Percentiles rank a stretch among this genome's conserved stretches.
phyloP scores from a whole-genome alignment of 2,329 filamentous ascomycete species.

The Raffaelea arxii region DNA sequence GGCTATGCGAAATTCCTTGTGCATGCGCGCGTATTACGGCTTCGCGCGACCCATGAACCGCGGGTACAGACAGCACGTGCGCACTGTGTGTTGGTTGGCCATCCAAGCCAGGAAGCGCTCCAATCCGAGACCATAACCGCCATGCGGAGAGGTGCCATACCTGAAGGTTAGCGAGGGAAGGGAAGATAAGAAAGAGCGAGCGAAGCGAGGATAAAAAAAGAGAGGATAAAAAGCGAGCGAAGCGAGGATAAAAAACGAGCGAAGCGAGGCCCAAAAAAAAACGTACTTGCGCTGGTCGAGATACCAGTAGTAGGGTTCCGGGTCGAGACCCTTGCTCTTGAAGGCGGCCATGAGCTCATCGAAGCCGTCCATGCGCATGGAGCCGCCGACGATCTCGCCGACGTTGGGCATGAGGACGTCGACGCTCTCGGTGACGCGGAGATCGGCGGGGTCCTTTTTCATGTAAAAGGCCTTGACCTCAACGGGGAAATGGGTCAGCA shows the following conservation, averaged over 20 bases:
- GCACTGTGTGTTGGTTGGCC: constrained; percentile 53
- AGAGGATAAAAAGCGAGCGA: too few relatives aligned
- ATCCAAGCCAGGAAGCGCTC: constrained; percentile 67
- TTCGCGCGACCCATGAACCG: constrained; percentile 75
- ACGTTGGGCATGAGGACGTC: constrained; percentile 83
- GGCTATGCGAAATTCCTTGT: background rate
- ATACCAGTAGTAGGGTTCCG: constrained; percentile 94
- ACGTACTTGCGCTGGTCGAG: constrained; percentile 90
- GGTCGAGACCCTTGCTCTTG: constrained; percentile 74
- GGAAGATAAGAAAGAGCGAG: too few relatives aligned
- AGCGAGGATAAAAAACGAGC: too few relatives aligned
- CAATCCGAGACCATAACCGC: constrained; percentile 52
- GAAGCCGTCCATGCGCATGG: constrained; percentile 90
- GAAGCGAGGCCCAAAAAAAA: too few relatives aligned
- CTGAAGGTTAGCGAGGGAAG: constrained; percentile 27
- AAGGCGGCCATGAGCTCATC: constrained; percentile 86
- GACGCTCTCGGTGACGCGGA: constrained; percentile 82
- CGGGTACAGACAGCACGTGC: constrained; percentile 64
- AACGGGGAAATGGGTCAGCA: constrained; percentile 77
- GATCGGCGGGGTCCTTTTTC: constrained; percentile 74
- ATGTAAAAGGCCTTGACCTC: constrained; percentile 99
- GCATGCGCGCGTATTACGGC: constrained; percentile 36
- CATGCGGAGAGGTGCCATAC: constrained; percentile 54
- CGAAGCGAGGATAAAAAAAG: too few relatives aligned
- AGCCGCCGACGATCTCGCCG: constrained; percentile 92